These are phyloP conservation scores for Gamsiella multidivaricata DNA, from an alignment of 192 early-diverging fungal species.

Conservation along the genomic window DNA sequence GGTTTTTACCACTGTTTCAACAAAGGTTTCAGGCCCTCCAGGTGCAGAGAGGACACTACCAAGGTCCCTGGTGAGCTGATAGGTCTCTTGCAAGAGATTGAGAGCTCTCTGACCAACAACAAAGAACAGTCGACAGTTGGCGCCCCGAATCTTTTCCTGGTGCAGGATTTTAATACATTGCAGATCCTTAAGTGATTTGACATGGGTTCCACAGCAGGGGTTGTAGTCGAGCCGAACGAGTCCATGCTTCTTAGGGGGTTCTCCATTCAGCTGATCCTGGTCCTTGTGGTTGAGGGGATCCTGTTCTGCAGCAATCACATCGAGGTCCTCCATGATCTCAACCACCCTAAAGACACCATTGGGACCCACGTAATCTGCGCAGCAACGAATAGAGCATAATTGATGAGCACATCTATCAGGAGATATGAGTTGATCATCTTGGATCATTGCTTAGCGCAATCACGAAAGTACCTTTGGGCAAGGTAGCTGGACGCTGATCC, in stretches of 20 bases:
- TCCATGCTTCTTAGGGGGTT: conserved; percentile 36
- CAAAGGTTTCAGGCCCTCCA: conserved; percentile 54
- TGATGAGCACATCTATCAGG: no score
- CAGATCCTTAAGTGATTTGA: conserved; percentile 66
- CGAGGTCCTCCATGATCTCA: conserved; percentile 52
- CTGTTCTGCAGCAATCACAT: conserved; percentile 38
- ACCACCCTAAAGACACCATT: conserved; percentile 47
- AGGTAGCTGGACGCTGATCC: conserved; percentile 59
- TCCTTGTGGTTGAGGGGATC: conserved; percentile 12
- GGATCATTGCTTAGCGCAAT: no score
- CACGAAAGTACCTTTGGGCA: conserved; percentile 66
- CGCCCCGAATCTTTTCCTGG: conserved; percentile 72
- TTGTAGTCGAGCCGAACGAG: conserved; percentile 67
- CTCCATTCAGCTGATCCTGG: background rate
- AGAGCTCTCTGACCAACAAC: conserved; percentile 71
- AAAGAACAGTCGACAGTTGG: conserved; percentile 75
- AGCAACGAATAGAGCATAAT: no score
- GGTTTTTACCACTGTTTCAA: conserved; percentile 48
- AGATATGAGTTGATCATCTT: no score
- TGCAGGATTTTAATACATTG: conserved; percentile 73
- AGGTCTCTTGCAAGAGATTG: conserved; percentile 47
- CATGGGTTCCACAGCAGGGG: conserved; percentile 83
- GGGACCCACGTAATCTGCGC: conserved; percentile 42
- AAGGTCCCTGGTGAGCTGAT: conserved; percentile 52
- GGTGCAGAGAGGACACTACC: conserved; percentile 51